Base-by-base conservation (phyloP, 306 rosid genomes). In the Glycyrrhiza uralensis region DNA sequence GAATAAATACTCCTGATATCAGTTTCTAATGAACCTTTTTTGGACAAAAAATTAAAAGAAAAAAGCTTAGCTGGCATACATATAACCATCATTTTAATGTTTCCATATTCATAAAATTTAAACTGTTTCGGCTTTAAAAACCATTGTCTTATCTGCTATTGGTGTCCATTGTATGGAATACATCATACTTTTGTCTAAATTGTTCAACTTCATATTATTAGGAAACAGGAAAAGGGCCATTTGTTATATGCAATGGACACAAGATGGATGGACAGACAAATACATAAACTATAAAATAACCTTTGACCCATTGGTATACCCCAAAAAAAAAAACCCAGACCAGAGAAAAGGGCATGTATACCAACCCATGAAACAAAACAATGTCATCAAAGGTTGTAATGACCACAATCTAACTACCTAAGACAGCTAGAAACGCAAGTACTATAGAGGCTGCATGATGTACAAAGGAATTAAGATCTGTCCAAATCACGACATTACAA, bases 281-380 rank as follows among this genome's bases (percentile, higher is more conserved):
- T 19, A n/a, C n/a, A n/a, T n/a, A 60, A 54, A 61, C 35, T 54
- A 28, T 30, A 20, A 74, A 42, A 60, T 58, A 59, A 59, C 33
- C 52, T 75, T 36, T 47, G 14, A 72, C 47, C 82, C 38, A 72
- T 86, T 91, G 89, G 3, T 28, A 28, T 63, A 47, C 47, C 19
- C 19, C 24, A 26, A 68, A 8, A 47, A 61, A 33, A 58, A 61
- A 57, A 4, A 75, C 17, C 81, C 33, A 72, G n/a, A n/a, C n/a
- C n/a, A n/a, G n/a, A n/a, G n/a, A n/a, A n/a, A n/a, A n/a, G n/a
- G n/a, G n/a, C n/a, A n/a, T n/a, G n/a, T n/a, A n/a, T n/a, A n/a
- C n/a, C n/a, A n/a, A n/a, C n/a, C n/a, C n/a, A n/a, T n/a, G n/a
- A n/a, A n/a, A n/a, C n/a, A n/a, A n/a, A n/a, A n/a, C n/a, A n/a